phyloP scores from a whole-genome alignment of 2,329 filamentous ascomycete species.

The Aspergillus transmontanensis region DNA sequence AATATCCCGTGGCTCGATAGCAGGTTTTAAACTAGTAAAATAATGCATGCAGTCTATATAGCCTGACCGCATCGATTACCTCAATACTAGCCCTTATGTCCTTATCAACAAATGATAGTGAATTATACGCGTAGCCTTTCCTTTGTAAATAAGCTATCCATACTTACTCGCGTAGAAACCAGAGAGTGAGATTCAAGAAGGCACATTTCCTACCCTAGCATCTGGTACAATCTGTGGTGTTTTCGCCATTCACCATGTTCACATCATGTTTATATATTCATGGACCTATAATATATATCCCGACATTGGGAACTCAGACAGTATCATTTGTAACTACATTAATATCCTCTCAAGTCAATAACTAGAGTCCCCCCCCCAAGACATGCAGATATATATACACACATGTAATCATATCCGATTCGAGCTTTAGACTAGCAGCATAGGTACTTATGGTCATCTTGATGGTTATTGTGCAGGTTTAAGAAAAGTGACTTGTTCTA shows the following conservation, averaged over 20 bases:
- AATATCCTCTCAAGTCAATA: neutral
- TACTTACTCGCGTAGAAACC: neutral
- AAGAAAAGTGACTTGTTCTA: too few species aligned
- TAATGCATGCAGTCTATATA: neutral
- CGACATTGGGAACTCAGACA: too few species aligned
- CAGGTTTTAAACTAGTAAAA: neutral
- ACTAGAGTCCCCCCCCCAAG: neutral
- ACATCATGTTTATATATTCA: neutral
- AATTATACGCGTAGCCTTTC: neutral
- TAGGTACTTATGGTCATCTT: too few species aligned
- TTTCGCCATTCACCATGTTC: neutral
- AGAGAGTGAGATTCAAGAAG: neutral
- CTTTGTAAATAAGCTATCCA: neutral
- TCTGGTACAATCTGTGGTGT: neutral
- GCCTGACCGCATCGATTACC: neutral
- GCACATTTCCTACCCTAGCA: too few species aligned
- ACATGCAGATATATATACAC: neutral
- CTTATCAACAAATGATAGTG: neutral
- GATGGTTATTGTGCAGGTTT: too few species aligned
- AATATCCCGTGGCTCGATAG: neutral
- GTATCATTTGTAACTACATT: too few species aligned
- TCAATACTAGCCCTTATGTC: too few species aligned
- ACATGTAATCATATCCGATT: too few species aligned
- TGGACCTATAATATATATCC: neutral
- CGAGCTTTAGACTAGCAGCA: too few species aligned